A percentile compares a stretch with the other conserved stretches of the same genome.
phyloP scores from a whole-genome alignment of 441 rosid genomes.

The Theobroma grandiflorum region DNA sequence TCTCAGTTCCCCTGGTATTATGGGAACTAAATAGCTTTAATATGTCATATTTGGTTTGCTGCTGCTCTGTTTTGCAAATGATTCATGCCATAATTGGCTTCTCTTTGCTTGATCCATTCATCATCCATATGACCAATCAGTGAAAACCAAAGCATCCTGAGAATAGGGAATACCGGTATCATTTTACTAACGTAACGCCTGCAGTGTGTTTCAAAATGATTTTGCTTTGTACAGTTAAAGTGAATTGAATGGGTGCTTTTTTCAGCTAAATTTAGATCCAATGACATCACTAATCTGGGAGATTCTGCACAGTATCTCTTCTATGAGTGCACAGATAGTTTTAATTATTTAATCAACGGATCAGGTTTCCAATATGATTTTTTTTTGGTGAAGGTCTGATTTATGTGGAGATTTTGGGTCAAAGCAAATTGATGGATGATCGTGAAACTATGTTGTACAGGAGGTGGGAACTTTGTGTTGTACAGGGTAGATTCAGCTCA shows the following conservation, averaged over 20 bases:
- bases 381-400: neutral
- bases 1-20: neutral
- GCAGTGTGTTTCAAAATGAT: neutral
- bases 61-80: neutral
- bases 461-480: too few relatives aligned
- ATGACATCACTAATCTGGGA: neutral
- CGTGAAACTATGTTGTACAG: too few relatives aligned
- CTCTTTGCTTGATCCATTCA: neutral
- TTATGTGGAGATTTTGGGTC: too few relatives aligned
- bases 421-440: too few relatives aligned
- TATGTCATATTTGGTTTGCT: neutral
- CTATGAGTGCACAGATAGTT: neutral
- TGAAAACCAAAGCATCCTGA: neutral
- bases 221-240: neutral
- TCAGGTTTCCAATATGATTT: neutral
- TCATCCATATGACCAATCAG: neutral
- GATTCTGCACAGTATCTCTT: neutral
- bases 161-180: neutral
- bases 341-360: too few relatives aligned
- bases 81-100: neutral
- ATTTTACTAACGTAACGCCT: neutral
- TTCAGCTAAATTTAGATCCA: conserved; percentile 1
- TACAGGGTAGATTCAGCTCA: too few relatives aligned
- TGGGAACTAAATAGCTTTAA: neutral
- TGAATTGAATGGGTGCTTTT: neutral